Evolutionary conservation across 116 monocot species (phyloP).

Genomic region (Phalaenopsis hybrid): DNA sequence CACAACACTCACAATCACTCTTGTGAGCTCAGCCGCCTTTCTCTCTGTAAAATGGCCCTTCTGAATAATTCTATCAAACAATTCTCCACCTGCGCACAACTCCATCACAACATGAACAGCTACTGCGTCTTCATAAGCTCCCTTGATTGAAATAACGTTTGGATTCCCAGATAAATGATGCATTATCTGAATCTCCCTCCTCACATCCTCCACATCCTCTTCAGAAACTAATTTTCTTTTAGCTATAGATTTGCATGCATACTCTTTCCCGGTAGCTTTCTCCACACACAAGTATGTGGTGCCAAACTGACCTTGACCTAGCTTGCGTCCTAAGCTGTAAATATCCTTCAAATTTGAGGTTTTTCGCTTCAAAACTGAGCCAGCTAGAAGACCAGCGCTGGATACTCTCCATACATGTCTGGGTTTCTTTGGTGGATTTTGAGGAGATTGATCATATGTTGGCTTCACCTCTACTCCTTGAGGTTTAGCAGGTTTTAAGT

Average conservation of each 20-base stretch:
- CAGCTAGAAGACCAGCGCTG: constrained; percentile 21
- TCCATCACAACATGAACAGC: constrained; percentile 44
- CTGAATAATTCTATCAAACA: constrained; percentile 37
- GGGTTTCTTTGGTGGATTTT: constrained; percentile 6
- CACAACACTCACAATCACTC: constrained; percentile 41
- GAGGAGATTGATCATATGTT: not conserved
- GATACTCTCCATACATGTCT: constrained; percentile 8
- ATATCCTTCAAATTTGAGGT: constrained; percentile 23
- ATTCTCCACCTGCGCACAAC: constrained; percentile 35
- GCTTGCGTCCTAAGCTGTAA: constrained; percentile 26
- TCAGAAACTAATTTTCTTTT: constrained; percentile 27
- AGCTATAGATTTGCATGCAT: constrained; percentile 39
- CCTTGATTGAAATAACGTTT: constrained; percentile 28
- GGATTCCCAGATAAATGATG: constrained; percentile 36
- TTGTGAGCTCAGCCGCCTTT: constrained; percentile 29
- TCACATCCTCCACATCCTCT: constrained; percentile 40
- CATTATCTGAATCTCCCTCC: constrained; percentile 47
- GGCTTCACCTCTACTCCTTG: not conserved
- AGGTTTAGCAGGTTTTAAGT: not conserved
- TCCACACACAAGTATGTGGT: constrained; percentile 38
- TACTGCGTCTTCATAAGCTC: constrained; percentile 38
- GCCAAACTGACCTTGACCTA: constrained; percentile 45
- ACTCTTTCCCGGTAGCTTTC: constrained; percentile 24
- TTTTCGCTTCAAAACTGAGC: constrained; percentile 19
- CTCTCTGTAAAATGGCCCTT: constrained; percentile 37